A percentile compares a stretch with the other conserved stretches of the same genome.
Conservation (phyloP, 2,329 filamentous ascomycete genomes). For the Juglanconis sp. region DNA sequence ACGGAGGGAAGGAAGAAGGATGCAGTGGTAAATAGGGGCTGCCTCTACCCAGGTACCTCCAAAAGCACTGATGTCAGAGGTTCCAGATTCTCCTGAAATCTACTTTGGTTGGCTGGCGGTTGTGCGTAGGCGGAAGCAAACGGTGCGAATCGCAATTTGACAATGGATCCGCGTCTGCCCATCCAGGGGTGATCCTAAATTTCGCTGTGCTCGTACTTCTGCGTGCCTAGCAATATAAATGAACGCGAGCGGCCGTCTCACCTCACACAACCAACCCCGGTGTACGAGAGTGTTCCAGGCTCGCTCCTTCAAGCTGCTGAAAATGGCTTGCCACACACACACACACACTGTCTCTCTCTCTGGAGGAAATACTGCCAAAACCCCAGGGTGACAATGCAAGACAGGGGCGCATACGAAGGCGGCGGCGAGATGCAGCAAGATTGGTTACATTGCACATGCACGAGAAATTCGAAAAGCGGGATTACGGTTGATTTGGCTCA, state of each 20-base stretch:
- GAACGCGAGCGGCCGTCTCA: background rate
- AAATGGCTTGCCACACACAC: too few species aligned
- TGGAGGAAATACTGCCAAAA: too few species aligned
- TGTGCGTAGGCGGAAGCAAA: background rate
- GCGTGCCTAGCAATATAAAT: background rate
- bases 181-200: background rate
- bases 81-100: background rate
- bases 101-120: background rate
- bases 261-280: background rate
- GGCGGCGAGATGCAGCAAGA: too few species aligned
- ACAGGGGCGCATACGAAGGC: too few species aligned
- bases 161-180: background rate
- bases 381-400: too few species aligned
- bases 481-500: too few species aligned
- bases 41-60: too few species aligned
- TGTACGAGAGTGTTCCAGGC: background rate
- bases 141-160: background rate
- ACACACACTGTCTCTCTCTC: accelerated
- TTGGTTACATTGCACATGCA: too few species aligned
- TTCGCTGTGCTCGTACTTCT: background rate
- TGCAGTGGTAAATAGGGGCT: background rate
- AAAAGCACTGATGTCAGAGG: background rate
- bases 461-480: too few species aligned
- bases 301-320: too few species aligned
- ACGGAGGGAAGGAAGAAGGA: background rate